Evolutionary conservation across 345 rosid species (phyloP), one percentile per base, ranked within the genome.

Genomic region (Lepidium africanum): DNA sequence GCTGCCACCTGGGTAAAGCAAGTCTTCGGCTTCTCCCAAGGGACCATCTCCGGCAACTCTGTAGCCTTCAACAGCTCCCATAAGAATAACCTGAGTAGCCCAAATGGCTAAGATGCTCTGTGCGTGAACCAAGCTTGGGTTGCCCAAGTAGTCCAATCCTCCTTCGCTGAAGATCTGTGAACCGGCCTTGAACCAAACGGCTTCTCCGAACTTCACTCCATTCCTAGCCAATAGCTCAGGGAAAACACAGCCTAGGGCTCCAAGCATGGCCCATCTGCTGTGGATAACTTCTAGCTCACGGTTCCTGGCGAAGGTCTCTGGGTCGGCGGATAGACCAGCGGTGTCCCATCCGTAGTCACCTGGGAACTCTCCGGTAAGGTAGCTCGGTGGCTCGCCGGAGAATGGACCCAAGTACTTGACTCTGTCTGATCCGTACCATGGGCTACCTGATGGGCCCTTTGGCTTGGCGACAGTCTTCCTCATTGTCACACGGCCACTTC

Each of bases 201-300:
- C 75, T 56, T 75, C 78, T 37, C 75, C 75, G 40, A 75, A 75
- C 33, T 75, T 75, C 3, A 75, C 79, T 5, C 79, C 79, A 56
- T 75, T 75, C 13, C 61, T 30, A 7, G 75, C 75, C 54, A 75
- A 69, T 0, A 75, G 86, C 84, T 90, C 93, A 0, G 91, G 93
- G 86, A 87, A 87, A 46, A 90, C 82, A 15, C 93, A 90, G 0
- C 96, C 93, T 0, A 89, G 80, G 9, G 96, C 92, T 12, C 92
- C 92, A 10, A 89, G 78, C 96, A 86, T 89, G 48, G 92, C 92
- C 90, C 96, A 89, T 63, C 96, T 80, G 42, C 48, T 43, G 78
- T 89, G 96, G 81, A 89, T 89, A 14, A 89, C 96, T 65, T 87
- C 92, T 2, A 89, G 88, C 83, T 87, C 93, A 17, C 94, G 88